Conservation (phyloP, 2,329 filamentous ascomycete genomes). For the Colletotrichum sidae region DNA sequence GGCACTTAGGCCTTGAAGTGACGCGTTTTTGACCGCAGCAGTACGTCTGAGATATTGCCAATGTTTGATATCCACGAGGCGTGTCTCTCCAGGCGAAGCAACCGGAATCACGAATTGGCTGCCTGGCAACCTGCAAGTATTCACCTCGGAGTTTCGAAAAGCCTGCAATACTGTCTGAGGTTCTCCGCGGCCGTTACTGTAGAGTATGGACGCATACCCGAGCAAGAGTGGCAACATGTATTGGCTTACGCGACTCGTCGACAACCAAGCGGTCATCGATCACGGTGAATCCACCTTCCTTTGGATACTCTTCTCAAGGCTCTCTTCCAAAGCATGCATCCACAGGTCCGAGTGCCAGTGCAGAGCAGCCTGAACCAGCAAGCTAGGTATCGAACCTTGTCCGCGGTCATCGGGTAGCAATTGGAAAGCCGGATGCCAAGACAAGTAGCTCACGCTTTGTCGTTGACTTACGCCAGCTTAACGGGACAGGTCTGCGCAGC, state of each 20-base stretch:
- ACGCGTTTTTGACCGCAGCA: constrained; percentile 6
- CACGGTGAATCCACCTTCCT: background rate
- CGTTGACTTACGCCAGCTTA: constrained; percentile 40
- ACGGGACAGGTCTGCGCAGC: constrained; percentile 42
- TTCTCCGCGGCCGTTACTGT: no score
- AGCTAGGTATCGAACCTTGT: no score
- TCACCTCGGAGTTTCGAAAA: background rate
- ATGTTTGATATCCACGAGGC: constrained; percentile 18
- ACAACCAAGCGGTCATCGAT: no score
- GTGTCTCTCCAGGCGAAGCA: background rate
- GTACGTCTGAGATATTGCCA: background rate
- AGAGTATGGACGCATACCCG: no score
- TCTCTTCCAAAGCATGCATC: no score
- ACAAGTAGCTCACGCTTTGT: constrained; percentile 40
- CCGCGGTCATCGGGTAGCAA: no score
- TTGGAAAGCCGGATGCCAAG: constrained; percentile 23
- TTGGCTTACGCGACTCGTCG: no score
- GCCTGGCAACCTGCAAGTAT: background rate
- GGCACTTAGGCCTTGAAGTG: constrained; percentile 3
- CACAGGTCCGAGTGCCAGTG: no score
- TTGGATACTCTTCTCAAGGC: no score
- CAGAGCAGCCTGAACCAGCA: no score
- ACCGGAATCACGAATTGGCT: background rate
- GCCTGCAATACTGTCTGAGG: background rate
- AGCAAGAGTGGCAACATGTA: no score